Base-by-base conservation (phyloP, 805 yeast genomes). In the Kodamaea neixiangensis region DNA sequence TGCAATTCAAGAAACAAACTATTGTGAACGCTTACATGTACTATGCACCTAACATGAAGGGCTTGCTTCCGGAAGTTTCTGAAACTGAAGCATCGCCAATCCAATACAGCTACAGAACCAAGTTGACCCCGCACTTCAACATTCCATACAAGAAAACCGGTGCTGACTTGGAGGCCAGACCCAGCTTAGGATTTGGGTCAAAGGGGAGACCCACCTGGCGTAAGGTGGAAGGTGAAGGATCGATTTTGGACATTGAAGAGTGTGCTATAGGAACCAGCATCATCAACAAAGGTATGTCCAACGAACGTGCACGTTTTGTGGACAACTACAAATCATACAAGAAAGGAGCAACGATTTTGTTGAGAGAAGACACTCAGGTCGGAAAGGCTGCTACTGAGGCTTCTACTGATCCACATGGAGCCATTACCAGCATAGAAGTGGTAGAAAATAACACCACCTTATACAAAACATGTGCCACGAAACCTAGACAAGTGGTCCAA, bases 111-210 rank as follows among this genome's bases (percentile, higher is more conserved):
- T 94, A 94, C 69, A 78, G 99, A 64, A 94, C 99, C 0, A 94
- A 94, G 64, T 77, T 94, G 39, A 94, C 99, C 0, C 99, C 99
- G 4, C 99, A 94, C 71, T 94, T 92, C 68, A 91, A 87, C 61
- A 71, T 89, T 35, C 94, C 96, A 19, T 79, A 83, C 61, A 73
- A 68, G 44, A 71, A 71, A 46, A 72, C 75, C 1, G 53, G 52
- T 3, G 49, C 52, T 10, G 62, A 61, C 31, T 61, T 60, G 45
- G 65, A 62, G 40, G 62, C 65, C 40, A 69, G 76, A 50, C 97
- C 97, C 14, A 81, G 88, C 13, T 74, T 94, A 50, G 99, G 99
- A 1, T 94, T 93, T 71, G 96, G 96, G 6, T 77, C 86, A 47
- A 88, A 88, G 65, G 96, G 96, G 9, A 79, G 85, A 63, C 90